phyloP scores from a whole-genome alignment of 441 rosid genomes.

The Croton laevigatus region DNA sequence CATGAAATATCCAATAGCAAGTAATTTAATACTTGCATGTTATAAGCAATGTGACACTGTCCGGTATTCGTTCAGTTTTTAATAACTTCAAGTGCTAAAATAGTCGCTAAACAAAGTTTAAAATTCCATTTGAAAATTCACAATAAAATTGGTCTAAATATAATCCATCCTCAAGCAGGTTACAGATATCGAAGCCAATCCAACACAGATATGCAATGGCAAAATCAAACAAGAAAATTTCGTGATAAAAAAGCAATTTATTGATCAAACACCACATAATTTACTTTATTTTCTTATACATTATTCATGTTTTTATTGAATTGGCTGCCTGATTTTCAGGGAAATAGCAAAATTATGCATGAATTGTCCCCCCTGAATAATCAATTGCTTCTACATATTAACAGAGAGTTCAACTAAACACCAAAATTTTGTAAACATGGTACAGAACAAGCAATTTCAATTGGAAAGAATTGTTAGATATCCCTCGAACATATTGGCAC shows the following conservation, averaged over 20 bases:
- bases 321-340: not conserved
- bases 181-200: not conserved
- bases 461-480: not conserved
- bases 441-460: not conserved
- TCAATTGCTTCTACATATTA: not conserved
- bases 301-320: not conserved
- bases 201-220: not conserved
- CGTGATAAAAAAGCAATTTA: not conserved
- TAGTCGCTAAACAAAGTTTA: too few species aligned
- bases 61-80: too few species aligned
- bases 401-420: not conserved
- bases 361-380: not conserved
- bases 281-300: not conserved
- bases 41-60: too few species aligned
- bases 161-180: too few species aligned
- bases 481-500: not conserved
- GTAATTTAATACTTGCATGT: too few species aligned
- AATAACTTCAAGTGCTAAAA: too few species aligned
- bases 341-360: not conserved
- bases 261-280: not conserved
- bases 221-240: not conserved
- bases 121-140: too few species aligned
- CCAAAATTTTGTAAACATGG: not conserved
- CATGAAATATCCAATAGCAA: too few species aligned
- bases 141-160: too few species aligned